phyloP scores from a whole-genome alignment of 2,329 filamentous ascomycete species.

The Pseudocercospora macadamiae region DNA sequence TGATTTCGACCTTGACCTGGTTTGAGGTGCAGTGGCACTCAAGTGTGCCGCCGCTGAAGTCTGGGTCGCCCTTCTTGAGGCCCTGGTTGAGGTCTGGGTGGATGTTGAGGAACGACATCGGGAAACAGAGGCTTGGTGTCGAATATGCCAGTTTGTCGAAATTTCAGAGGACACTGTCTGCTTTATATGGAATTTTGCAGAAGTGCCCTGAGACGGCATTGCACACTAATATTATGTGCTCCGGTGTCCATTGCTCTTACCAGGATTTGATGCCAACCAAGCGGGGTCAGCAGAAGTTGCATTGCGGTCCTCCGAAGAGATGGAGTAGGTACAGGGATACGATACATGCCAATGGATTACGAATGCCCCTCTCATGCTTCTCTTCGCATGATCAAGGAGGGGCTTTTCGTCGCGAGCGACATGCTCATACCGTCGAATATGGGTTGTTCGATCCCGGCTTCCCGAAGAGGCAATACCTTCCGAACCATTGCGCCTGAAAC shows the following conservation, averaged over 20 bases:
- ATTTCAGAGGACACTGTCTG: neutral
- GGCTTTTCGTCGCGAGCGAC: neutral
- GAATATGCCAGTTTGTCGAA: neutral
- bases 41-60: conserved; percentile 64
- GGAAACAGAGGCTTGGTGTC: conserved; percentile 1
- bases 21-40: conserved; percentile 61
- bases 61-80: conserved; percentile 57
- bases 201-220: neutral
- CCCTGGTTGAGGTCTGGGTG: conserved; percentile 68
- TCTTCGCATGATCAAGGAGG: neutral
- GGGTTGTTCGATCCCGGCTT: neutral
- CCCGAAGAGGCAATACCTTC: neutral
- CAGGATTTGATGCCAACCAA: conserved; percentile 14
- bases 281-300: conserved; percentile 12
- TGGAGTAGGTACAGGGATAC: neutral
- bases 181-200: neutral
- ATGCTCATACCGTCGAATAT: neutral
- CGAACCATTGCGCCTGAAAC: neutral
- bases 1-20: conserved; percentile 62
- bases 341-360: neutral
- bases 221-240: conserved; percentile 7
- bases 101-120: conserved; percentile 37
- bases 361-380: neutral
- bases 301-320: conserved; percentile 4
- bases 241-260: neutral